Evolutionary conservation across 331 rosid genomes (phyloP).

Genomic region (Pyrus hybrid): DNA sequence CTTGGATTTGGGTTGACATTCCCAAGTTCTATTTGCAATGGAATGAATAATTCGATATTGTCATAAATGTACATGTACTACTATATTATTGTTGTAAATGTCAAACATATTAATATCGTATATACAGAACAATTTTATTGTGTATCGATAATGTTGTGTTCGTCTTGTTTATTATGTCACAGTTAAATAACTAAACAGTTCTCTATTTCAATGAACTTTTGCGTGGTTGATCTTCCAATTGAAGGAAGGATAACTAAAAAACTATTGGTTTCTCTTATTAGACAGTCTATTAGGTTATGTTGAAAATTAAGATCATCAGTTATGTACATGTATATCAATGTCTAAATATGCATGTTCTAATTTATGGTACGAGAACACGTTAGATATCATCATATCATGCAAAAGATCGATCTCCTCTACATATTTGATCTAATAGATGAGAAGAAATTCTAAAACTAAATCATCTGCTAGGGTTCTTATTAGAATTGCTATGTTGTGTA

Average conservation of each 20-base stretch:
- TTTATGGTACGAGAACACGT: background rate
- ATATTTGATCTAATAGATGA: background rate
- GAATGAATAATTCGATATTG: background rate
- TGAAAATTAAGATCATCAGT: background rate
- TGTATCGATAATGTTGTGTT: background rate
- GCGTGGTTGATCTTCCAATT: background rate
- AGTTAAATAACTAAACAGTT: no score
- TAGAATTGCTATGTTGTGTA: background rate
- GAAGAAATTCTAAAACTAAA: background rate
- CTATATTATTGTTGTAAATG: background rate
- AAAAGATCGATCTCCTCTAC: background rate
- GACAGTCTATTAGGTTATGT: background rate
- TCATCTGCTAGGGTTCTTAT: background rate
- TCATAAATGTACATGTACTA: background rate
- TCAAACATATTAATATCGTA: background rate
- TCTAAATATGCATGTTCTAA: background rate
- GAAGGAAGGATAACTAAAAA: background rate
- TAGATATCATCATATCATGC: background rate
- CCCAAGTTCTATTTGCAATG: background rate
- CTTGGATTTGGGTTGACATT: slow-evolving; percentile 1
- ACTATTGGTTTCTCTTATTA: background rate
- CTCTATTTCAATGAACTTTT: no score
- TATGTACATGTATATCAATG: background rate
- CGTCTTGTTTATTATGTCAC: no score
- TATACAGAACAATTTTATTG: no score